These are phyloP conservation scores for Fusarium musae DNA, from an alignment of 2,329 filamentous ascomycete species.

Conservation along the genomic window DNA sequence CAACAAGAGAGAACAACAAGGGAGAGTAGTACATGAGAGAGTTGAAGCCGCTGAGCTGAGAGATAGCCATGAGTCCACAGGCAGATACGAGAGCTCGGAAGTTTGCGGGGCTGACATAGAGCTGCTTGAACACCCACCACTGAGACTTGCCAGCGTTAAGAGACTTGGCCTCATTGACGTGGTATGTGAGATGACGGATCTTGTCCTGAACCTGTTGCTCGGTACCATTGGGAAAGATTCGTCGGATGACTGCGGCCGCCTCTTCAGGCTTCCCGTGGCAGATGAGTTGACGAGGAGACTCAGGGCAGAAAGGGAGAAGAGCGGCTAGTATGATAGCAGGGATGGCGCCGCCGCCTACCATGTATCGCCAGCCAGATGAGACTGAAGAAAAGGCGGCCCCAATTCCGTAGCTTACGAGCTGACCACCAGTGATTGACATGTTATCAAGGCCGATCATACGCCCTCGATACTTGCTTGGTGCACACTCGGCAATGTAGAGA, in stretches of 20 bases:
- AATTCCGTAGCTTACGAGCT: slow-evolving; percentile 55
- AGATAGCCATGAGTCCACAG: slow-evolving; percentile 64
- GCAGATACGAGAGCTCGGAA: slow-evolving; percentile 57
- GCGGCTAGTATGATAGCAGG: slow-evolving; percentile 57
- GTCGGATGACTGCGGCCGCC: slow-evolving; percentile 51
- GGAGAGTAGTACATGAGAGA: slow-evolving; percentile 63
- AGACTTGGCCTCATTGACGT: slow-evolving; percentile 53
- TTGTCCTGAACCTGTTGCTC: slow-evolving; percentile 57
- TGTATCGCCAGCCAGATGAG: slow-evolving; percentile 60
- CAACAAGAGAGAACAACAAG: slow-evolving; percentile 60
- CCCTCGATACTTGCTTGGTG: slow-evolving; percentile 60
- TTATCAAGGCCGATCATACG: slow-evolving; percentile 61
- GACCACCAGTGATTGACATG: slow-evolving; percentile 56
- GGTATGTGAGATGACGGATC: slow-evolving; percentile 52
- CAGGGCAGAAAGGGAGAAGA: slow-evolving; percentile 59
- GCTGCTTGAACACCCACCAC: slow-evolving; percentile 57
- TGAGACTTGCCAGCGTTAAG: slow-evolving; percentile 53
- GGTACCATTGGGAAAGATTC: slow-evolving; percentile 56
- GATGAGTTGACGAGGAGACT: slow-evolving; percentile 60
- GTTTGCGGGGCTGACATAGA: slow-evolving; percentile 57
- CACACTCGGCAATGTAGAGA: slow-evolving; percentile 62
- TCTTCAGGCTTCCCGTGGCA: slow-evolving; percentile 55
- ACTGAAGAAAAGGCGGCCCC: slow-evolving; percentile 54
- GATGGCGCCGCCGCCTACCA: slow-evolving; percentile 59
- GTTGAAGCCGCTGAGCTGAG: slow-evolving; percentile 64